Base-by-base conservation (phyloP, 495 filamentous ascomycete genomes). In the Evansstolkia leycettana region DNA sequence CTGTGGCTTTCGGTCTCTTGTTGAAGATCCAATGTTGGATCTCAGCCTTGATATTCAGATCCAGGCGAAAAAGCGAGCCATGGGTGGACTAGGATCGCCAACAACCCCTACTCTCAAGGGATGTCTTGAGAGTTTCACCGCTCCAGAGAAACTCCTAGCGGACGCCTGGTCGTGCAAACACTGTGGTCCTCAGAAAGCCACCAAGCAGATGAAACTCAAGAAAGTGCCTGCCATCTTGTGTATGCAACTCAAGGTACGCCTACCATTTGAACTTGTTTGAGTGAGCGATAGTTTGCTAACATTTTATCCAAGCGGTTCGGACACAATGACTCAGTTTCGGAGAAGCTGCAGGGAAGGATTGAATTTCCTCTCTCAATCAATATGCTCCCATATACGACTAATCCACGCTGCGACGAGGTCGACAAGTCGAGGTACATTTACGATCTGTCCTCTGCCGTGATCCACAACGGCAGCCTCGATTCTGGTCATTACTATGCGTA, bases 401-500 rank as follows among this genome's bases (percentile, higher is more conserved):
- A 69, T 8, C 73, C 73, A 16, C 50, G 64, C 23, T 47, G 40
- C 17, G 41, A 55, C 24, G 41, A 41, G 12, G 42, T 57, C n/a
- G 54, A 57, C 48, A 61, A 51, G 24, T 56, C 58, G n/a, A 62
- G 73, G 14, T 80, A 70, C 50, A 69, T 78, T 7, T 95, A 93
- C 54, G 84, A 90, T 42, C 64, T 95, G 5, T 68, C 83, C 26
- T 81, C 80, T 34, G 88, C 90, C 3, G 76, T 94, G 12, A 84
- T 89, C 33, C 88, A 94, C 48, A 55, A 64, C 27, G 88, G 87
- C 10, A 81, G 84, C 48, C 82, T 94, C 38, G 84, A 93, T 44
- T 79, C 83, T 25, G 83, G 88, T 0, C 88, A 95, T 50, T 95
- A 95, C 53, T 75, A 84, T 39, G 78, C 75, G n/a, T 95, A 89